Base-by-base conservation (phyloP, 148 eudicot species). In the Camellia granthamiana region DNA sequence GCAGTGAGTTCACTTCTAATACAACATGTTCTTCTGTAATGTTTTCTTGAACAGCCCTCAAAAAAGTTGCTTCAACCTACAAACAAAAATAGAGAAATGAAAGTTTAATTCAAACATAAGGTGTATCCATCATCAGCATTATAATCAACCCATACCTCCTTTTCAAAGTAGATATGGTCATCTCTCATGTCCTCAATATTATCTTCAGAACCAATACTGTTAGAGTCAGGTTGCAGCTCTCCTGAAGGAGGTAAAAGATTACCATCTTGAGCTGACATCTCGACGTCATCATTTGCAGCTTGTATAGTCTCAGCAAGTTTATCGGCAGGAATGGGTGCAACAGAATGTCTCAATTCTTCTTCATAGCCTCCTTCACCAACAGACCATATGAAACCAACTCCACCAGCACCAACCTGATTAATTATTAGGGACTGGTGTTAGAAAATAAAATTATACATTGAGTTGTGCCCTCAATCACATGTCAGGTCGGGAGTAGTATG, bases 21-120 rank as follows among this genome's bases (percentile, higher is more conserved):
- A 92, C 90, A 23, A 93, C 83, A 86, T 92, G 82, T 75, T 92
- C 97, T 65, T 89, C 93, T 74, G 87, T 90, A 73, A 93, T 80
- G 79, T 90, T 87, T 84, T 92, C 97, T 14, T 89, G 82, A 76
- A 93, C 93, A 84, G 94, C 98, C 88, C 98, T 89, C 51, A 86
- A 83, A 75, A 95, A 95, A 83, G 98, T 95, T 81, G 92, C 94
- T 88, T 93, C 94, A 84, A 95, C 97, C 98, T 94, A 81, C 67
- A 76, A 62, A 69, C 54, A 77, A 18, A 64, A 73, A 44, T 47
- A 6, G 63, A 81, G 38, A 66, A 43, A 73, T 61, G 49, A 72
- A 73, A 81, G 19, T 72, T 46, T n/a, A 73, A 59, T 72, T 44
- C 54, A 73, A 83, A 60, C 54, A 60, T 19, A 63, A 76, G 66